Base-by-base conservation (phyloP, 495 filamentous ascomycete species). In the Penicillium atrosanguineum region DNA sequence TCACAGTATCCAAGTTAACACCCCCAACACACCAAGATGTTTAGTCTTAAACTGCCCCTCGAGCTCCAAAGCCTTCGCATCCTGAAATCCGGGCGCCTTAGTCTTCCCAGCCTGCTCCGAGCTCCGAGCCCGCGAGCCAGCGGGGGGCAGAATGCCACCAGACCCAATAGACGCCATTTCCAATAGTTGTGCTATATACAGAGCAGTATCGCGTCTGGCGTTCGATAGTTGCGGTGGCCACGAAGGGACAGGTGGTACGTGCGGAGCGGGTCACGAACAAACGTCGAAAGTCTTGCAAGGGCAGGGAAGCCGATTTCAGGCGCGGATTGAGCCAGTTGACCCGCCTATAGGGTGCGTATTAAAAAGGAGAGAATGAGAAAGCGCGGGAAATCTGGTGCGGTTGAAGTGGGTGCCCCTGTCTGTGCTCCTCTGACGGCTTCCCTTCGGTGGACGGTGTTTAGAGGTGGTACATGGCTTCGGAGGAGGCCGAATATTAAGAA, bases 1-100 rank as follows among this genome's bases (percentile, higher is more conserved):
- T 76, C 62, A 77, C 74, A 75, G 44, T 46, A 77, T 69, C 74
- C 74, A 77, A 15, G 50, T 56, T 47, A 77, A 60, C 40, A 76
- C 66, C 31, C 72, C 73, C 39, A 77, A 42, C n/a, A 72, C 56
- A 25, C 73, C 65, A 26, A 75, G 18, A 38, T 77, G 74, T 42
- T 70, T 76, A 6, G 50, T 40, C 53, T 72, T 77, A 48, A 77
- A 77, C 34, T 76, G 70, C 51, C 54, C 48, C 55, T 76, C 74
- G 46, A 68, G 51, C 38, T 59, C 48, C 52, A 55, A 53, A 16
- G 58, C 49, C 42, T 60, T 59, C 20, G 53, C 53, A 36, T 65
- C 67, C 40, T 65, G 59, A 11, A 55, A 46, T 15, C 47, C 63
- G 44, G 26, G 53, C 46, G 46, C 44, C 11, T 34, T 47, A 3